Conservation (phyloP, 208 protist genomes). For the Wallacemonas sp. region DNA sequence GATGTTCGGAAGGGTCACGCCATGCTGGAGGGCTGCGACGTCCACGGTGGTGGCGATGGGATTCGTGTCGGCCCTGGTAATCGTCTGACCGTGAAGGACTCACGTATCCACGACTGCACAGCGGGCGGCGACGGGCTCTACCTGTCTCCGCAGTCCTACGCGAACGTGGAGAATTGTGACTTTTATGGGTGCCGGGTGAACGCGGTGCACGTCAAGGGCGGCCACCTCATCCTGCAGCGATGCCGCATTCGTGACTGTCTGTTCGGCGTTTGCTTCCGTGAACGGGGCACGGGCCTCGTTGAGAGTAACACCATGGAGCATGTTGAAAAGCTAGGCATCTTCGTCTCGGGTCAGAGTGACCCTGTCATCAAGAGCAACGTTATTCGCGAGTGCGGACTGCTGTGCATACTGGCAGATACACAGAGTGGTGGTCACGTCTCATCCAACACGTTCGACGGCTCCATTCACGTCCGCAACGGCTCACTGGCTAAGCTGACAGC, state of each 20-base stretch:
- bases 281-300: slow-evolving; percentile 45
- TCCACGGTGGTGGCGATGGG: slow-evolving; percentile 76
- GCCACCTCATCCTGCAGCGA: slow-evolving; percentile 34
- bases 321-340: slow-evolving; percentile 75
- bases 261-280: slow-evolving; percentile 77
- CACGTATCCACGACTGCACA: slow-evolving; percentile 70
- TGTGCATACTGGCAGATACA: slow-evolving; percentile 67
- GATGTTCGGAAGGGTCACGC: slow-evolving; percentile 78
- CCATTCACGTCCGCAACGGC: slow-evolving; percentile 57
- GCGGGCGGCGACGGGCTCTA: slow-evolving; percentile 81
- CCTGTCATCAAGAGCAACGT: slow-evolving; percentile 72
- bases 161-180: slow-evolving; percentile 74
- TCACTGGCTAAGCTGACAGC: slow-evolving; percentile 57
- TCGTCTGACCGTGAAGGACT: slow-evolving; percentile 47
- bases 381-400: slow-evolving; percentile 71
- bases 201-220: slow-evolving; percentile 62
- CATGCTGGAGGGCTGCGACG: slow-evolving; percentile 72
- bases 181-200: slow-evolving; percentile 86
- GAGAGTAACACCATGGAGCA: slow-evolving; percentile 83
- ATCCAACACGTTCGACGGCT: slow-evolving; percentile 81
- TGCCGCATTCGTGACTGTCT: slow-evolving; percentile 77
- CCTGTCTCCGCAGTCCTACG: slow-evolving; percentile 60
- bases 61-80: slow-evolving; percentile 58
- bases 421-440: slow-evolving; percentile 62
- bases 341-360: slow-evolving; percentile 63